Evolutionary conservation across 1,139 yeast species (phyloP).

Genomic region (Eremothecium cymbalariae): DNA sequence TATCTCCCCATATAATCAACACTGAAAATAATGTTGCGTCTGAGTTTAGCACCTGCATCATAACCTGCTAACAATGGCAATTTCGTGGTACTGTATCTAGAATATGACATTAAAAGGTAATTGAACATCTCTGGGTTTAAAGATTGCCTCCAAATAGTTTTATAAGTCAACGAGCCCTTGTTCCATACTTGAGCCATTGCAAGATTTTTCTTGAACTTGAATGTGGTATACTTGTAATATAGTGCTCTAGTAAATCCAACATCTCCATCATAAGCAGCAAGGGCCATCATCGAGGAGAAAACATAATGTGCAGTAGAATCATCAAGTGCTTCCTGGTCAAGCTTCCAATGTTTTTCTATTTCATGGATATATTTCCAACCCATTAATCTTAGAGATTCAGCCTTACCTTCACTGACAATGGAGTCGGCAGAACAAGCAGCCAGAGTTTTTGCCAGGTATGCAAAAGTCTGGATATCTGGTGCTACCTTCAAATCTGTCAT

Average conservation of each 20-base stretch:
- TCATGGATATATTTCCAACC: conserved; percentile 76
- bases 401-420: conserved; percentile 26
- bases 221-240: conserved; percentile 46
- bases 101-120: conserved; percentile 50
- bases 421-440: conserved; percentile 62
- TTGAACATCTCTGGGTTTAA: conserved; percentile 43
- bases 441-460: conserved; percentile 58
- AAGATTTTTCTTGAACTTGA: conserved; percentile 31
- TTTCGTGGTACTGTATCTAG: conserved; percentile 34
- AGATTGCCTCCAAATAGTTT: conserved; percentile 19
- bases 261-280: conserved; percentile 77
- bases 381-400: conserved; percentile 22
- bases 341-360: conserved; percentile 39
- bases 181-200: conserved; percentile 28
- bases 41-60: conserved; percentile 41
- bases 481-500: conserved; percentile 41
- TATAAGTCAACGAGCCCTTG: conserved; percentile 11
- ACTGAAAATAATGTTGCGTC: conserved; percentile 39
- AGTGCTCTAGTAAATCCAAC: conserved; percentile 65
- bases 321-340: conserved; percentile 23
- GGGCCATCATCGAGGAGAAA: conserved; percentile 59
- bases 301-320: conserved; percentile 42
- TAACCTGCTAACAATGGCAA: conserved; percentile 38
- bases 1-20: conserved; percentile 30
- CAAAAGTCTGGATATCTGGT: conserved; percentile 46